Evolutionary conservation across 2,329 filamentous ascomycete species (phyloP), one percentile per base, ranked within the genome.

Genomic region (Colletotrichum somersetense): DNA sequence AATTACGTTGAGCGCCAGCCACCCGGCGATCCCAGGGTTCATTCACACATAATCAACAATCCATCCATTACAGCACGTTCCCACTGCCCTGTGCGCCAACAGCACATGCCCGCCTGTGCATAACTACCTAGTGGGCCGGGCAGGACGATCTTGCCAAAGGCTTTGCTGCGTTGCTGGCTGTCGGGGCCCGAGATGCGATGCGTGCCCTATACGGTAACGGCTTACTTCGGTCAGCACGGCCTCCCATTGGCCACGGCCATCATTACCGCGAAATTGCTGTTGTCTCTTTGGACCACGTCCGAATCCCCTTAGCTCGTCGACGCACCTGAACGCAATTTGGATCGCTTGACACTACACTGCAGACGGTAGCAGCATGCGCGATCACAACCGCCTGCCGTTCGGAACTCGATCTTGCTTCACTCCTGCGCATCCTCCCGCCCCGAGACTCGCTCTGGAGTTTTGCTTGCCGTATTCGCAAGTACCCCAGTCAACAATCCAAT

Each of bases 361-460:
- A 72, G 58, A 58, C 66, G 46, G 63, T 52, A 71, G 66, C 59
- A 65, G 59, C 69, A 72, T 69, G 69, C 59, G 53, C 53, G 48
- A 70, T 70, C 70, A 65, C 55, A 55, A 65, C 48, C 53, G 33
- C 40, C 48, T 44, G 61, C 50, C 23, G 59, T 65, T 70, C 59
- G 38, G 40, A 65, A 61, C 56, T 72, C 66, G 70, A 72, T 70
- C 70, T 59, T 70, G 70, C 66, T 65, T 69, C 56, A 66, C 50
- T 50, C 62, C 59, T 56, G 69, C 69, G 50, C 48, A 64, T 70
- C 42, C 38, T 58, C 68, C 70, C 40, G 66, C 44, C 52, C 42
- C 42, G 57, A 42, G 53, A 53, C 40, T 53, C 52, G 42, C 42
- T 55, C 33, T 35, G 26, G 26, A 33, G 52, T 30, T 42, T 42